Base-by-base conservation (phyloP, 345 rosid genomes). In the Boechera stricta region DNA sequence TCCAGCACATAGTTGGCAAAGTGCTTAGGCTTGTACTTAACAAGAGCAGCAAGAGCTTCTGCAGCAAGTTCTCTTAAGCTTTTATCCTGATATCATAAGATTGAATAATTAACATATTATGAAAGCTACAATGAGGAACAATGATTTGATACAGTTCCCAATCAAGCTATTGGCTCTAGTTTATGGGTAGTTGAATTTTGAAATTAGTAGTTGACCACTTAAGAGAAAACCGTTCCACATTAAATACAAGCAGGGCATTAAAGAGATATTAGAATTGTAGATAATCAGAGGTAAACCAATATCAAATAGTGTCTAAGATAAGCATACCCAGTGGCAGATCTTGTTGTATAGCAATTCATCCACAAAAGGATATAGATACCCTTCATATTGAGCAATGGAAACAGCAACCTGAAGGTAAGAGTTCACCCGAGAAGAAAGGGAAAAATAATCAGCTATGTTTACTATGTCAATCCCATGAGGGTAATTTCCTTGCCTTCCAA, bases 391-490 rank as follows among this genome's bases (percentile, higher is more conserved):
- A 47, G 90, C 91, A 84, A 92, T 85, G 76, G 64, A 83, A 75
- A 86, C 89, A 44, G 99, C 98, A 77, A 91, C 91, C 79, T 83
- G 86, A 79, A 89, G 89, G 77, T 88, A 95, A 81, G 98, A 88
- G 77, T 89, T 89, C 66, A 82, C 80, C 60, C 97, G 91, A 4
- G 97, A 92, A 11, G 99, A 95, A 74, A 95, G 99, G 55, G 99
- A 92, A 79, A 95, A 92, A 86, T 95, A 95, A 77, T 95, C 97
- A 31, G 99, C 98, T 59, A 89, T 75, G 76, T 88, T 95, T 81
- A 95, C 97, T 56, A 92, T 89, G 90, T 95, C 98, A 82, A 95
- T 95, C 79, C 99, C 98, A 88, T 95, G 88, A 57, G 94, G 97
- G 76, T 89, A 95, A 79, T 88, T 89, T 78, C 98, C 98, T 83